Conservation (phyloP, 306 rosid species). For the Pyrus betulifolia region DNA sequence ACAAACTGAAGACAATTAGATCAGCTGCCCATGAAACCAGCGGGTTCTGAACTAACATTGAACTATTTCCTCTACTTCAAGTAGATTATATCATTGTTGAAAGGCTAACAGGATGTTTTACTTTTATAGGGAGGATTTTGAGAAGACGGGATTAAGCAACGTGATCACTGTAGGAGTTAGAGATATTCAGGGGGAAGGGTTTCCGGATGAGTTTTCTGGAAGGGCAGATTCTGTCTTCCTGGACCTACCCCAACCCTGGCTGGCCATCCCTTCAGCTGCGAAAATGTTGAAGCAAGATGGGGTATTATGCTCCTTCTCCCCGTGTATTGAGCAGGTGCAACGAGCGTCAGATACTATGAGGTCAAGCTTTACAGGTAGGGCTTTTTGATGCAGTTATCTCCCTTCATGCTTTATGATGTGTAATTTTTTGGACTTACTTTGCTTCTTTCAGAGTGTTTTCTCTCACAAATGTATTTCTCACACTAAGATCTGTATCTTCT, state of each 20-base stretch:
- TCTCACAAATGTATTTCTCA: neutral
- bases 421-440: neutral
- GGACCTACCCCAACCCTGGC: slow-evolving; percentile 94
- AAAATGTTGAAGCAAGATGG: slow-evolving; percentile 69
- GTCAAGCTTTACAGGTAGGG: slow-evolving; percentile 54
- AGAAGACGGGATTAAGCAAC: slow-evolving; percentile 67
- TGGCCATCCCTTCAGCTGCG: slow-evolving; percentile 71
- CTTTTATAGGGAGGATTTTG: slow-evolving; percentile 66
- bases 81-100: neutral
- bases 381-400: neutral
- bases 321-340: slow-evolving; percentile 80
- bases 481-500: neutral
- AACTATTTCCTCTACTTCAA: neutral
- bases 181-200: slow-evolving; percentile 85
- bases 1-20: neutral
- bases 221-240: slow-evolving; percentile 66
- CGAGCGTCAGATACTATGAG: slow-evolving; percentile 57
- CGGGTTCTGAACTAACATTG: neutral
- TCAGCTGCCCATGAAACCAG: neutral
- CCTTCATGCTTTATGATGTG: neutral
- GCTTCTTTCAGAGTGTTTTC: neutral
- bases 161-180: slow-evolving; percentile 65
- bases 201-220: slow-evolving; percentile 57
- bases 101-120: slow-evolving; percentile 1
- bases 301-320: slow-evolving; percentile 71